Conservation (phyloP, 2,329 filamentous ascomycete species). For the Cadophora gregata region DNA sequence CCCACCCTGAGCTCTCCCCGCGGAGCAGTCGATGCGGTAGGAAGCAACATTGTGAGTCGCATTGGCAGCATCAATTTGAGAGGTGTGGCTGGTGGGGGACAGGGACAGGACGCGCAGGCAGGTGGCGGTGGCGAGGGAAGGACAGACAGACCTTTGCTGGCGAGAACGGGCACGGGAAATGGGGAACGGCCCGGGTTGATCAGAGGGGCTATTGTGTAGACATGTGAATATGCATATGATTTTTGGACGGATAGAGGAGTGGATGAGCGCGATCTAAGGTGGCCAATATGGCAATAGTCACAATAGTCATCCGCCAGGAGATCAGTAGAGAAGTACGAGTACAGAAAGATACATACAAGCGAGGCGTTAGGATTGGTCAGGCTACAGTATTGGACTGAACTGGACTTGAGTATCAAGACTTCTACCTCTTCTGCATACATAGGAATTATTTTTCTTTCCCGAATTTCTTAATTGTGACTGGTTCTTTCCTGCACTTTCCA, state of each 20-base stretch:
- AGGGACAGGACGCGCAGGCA: constrained; percentile 12
- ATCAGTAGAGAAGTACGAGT: not conserved
- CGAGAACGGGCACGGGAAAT: constrained; percentile 31
- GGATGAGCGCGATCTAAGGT: not conserved
- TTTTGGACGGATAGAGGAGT: not conserved
- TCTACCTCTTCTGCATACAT: not conserved
- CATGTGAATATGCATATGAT: not conserved
- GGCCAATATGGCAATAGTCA: constrained; percentile 6
- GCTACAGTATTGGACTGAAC: not conserved
- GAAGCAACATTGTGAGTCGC: constrained; percentile 84
- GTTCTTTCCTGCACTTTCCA: not conserved
- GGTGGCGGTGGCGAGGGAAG: constrained; percentile 19
- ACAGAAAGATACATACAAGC: not conserved
- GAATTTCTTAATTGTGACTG: not conserved
- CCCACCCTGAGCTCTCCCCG: constrained; percentile 84
- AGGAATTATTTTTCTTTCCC: not conserved
- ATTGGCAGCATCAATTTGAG: constrained; percentile 72
- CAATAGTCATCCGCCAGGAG: not conserved
- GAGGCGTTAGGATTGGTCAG: constrained; percentile 1
- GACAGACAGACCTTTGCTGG: constrained; percentile 25
- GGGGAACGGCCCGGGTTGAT: constrained; percentile 26
- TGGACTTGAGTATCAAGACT: not conserved
- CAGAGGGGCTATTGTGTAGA: constrained; percentile 22
- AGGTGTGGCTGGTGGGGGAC: constrained; percentile 32
- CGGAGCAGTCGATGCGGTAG: constrained; percentile 91